Base-by-base conservation (phyloP, 2,329 filamentous ascomycete species). In the Cucurbitaria berberidis region DNA sequence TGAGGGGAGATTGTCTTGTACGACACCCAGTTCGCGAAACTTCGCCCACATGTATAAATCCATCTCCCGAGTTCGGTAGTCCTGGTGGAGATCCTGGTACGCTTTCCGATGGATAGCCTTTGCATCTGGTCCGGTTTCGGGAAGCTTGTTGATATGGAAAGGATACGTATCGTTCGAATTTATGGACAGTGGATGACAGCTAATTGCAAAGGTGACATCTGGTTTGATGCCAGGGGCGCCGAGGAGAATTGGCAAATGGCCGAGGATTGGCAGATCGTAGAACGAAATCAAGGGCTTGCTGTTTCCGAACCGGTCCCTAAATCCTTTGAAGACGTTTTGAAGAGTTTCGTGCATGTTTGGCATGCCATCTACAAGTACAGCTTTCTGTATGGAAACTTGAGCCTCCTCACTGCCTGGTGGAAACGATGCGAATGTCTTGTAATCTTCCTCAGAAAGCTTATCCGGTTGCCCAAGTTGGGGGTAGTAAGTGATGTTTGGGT, bases 271-370 rank as follows among this genome's bases (percentile, higher is more conserved):
- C 2, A 69, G 64, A 59, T 83, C 81, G 29, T 70, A 69, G n/a
- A 83, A 45, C 11, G 81, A 64, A 18, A 83, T 55, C 24, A 83
- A 69, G 26, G 78, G 68, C 8, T 75, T 69, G 3, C 54, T 57
- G 2, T 74, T 71, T 2, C 57, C 57, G 27, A 77, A 66, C 1
- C 67, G 49, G 7, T 66, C 64, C 2, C 69, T 66, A 29, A 63
- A 26, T 76, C 53, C 3, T 22, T 44, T 11, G 29, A 59, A 76
- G 2, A 73, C 67, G 9, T 50, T 53, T 48, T 76, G 74, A 6
- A 78, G 39, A 5, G 70, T 67, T 35, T 64, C 52, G 52, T 75
- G 70, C 7, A 73, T 68, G 3, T 57, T 48, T 0, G 74, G 70
- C 3, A 76, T 77, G 10, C 63, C 47, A 4, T 66, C 64, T 32